Base-by-base conservation (phyloP, 208 protist genomes). In the Angomonas ambiguus region DNA sequence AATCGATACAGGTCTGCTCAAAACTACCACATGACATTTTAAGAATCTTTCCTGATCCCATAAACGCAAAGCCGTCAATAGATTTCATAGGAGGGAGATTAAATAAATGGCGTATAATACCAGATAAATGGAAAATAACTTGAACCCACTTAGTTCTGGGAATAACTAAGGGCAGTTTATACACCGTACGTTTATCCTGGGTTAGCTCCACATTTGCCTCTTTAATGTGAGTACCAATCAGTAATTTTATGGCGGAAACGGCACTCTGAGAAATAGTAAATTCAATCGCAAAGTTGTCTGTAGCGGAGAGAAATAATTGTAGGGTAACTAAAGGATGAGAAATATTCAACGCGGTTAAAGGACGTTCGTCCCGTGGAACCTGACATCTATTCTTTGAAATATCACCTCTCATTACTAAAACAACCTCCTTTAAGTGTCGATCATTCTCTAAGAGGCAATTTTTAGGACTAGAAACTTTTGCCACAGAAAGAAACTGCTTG, bases 61-160 rank as follows among this genome's bases (percentile, higher is more conserved):
- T 73, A 33, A 94, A 57, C 18, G 79, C 65, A 61, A 94, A 77
- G 1, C 67, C 61, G 65, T 92, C 85, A 35, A 94, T 88, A 32
- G 55, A 83, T 30, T 80, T 78, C 51, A 91, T 77, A 18, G 77
- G 71, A 11, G 79, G 65, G 18, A 91, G 69, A 34, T 76, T 48
- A 51, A 94, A 87, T 18, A 94, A 66, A 32, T 83, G 65, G 2
- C 67, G 71, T 32, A 87, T 62, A 16, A 92, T 94, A 20, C 88
- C 88, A 11, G 72, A 72, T 13, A 94, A 27, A 63, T 94, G 85
- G 69, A 94, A 85, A 0, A 94, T 77, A 8, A 92, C 82, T 62
- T 94, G 88, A n/a, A 94, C 86, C 86, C 88, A 94, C 38, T 80
- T 71, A 67, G 77, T 87, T 1, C 85, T 70, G 11, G 88, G 88